phyloP scores from a whole-genome alignment of 1,139 yeast species.

The Lodderomyces jiufengensis region DNA sequence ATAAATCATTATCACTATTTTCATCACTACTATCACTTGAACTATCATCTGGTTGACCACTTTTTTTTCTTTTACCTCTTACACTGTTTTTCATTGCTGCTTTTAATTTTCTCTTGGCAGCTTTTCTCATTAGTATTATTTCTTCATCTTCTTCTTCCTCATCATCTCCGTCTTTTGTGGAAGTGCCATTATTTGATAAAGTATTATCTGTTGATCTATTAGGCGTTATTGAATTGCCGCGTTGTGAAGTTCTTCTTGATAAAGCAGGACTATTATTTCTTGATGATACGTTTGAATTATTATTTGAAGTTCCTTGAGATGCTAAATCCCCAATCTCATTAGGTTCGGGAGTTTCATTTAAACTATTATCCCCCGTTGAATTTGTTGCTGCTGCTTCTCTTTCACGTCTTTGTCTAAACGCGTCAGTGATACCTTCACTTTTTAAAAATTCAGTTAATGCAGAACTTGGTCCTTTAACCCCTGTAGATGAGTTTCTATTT shows the following conservation, averaged over 20 bases:
- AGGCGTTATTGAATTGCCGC: neutral
- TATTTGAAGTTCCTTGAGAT: neutral
- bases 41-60: constrained; percentile 18
- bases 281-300: neutral
- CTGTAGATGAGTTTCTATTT: constrained; percentile 18
- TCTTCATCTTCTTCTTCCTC: constrained; percentile 23
- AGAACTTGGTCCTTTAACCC: constrained; percentile 73
- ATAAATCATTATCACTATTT: constrained; percentile 24
- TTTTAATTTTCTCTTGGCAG: constrained; percentile 35
- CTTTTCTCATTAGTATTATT: constrained; percentile 34
- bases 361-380: constrained; percentile 1
- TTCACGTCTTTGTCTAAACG: constrained; percentile 61
- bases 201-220: neutral
- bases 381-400: constrained; percentile 17
- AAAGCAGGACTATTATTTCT: neutral
- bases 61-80: constrained; percentile 11
- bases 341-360: constrained; percentile 8
- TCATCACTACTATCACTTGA: constrained; percentile 25
- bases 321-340: constrained; percentile 2
- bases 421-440: constrained; percentile 84
- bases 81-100: constrained; percentile 21
- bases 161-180: constrained; percentile 17
- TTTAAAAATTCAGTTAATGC: constrained; percentile 74
- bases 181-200: too few relatives aligned
- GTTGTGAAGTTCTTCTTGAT: neutral